Evolutionary conservation across 2,329 filamentous ascomycete species (phyloP).

Genomic region (Neonectria magnoliae): DNA sequence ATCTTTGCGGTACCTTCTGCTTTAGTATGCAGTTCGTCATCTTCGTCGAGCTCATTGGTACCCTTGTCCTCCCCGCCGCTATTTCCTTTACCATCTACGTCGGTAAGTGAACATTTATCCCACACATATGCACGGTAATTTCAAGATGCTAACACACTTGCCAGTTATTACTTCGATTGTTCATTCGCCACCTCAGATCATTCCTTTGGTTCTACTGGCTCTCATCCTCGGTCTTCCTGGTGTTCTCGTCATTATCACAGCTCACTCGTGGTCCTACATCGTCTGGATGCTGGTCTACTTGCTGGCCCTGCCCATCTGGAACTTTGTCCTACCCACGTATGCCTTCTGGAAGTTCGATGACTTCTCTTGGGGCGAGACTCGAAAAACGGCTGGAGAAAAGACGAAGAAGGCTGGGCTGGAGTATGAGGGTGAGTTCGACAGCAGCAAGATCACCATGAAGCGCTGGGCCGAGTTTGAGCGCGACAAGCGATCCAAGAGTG

Average conservation of each 20-base stretch:
- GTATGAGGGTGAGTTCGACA: slow-evolving; percentile 96
- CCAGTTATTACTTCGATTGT: slow-evolving; percentile 88
- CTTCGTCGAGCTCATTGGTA: slow-evolving; percentile 93
- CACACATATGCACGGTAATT: not conserved
- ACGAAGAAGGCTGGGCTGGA: slow-evolving; percentile 87
- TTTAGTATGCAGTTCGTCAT: slow-evolving; percentile 99
- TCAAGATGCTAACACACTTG: slow-evolving; percentile 16
- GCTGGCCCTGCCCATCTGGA: slow-evolving; percentile 93
- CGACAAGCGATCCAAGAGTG: slow-evolving; percentile 61
- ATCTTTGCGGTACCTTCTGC: slow-evolving; percentile 98
- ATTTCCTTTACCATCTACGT: slow-evolving; percentile 98
- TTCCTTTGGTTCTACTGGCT: slow-evolving; percentile 87
- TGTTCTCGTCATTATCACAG: slow-evolving; percentile 90
- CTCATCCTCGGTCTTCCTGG: slow-evolving; percentile 94
- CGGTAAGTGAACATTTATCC: slow-evolving; percentile 65
- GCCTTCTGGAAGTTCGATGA: slow-evolving; percentile 99
- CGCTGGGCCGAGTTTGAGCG: slow-evolving; percentile 96
- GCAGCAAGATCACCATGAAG: slow-evolving; percentile 99
- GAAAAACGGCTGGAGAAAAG: slow-evolving; percentile 92
- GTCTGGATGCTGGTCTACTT: slow-evolving; percentile 98
- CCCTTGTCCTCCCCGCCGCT: slow-evolving; percentile 91
- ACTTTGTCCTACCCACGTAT: slow-evolving; percentile 93
- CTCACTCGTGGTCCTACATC: slow-evolving; percentile 91
- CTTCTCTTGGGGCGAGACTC: slow-evolving; percentile 98
- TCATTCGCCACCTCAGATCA: slow-evolving; percentile 79